phyloP scores from a whole-genome alignment of 2,329 filamentous ascomycete species.

The Lomentospora prolificans region DNA sequence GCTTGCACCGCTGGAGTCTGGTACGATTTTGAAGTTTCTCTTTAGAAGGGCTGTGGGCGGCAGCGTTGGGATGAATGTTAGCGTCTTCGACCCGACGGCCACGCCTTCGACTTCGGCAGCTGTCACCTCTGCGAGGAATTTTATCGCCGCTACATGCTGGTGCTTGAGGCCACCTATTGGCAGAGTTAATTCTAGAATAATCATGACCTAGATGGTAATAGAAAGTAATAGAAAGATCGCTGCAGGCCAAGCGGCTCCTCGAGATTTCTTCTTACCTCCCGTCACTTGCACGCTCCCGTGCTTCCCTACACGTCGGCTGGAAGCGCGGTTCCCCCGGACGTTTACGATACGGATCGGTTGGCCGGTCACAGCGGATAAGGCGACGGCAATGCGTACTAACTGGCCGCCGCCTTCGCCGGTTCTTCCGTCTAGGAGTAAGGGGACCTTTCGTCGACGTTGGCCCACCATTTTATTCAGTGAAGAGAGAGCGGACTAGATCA shows the following conservation, averaged over 20 bases:
- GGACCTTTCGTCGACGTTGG: conserved; percentile 16
- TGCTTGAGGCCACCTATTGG: conserved; percentile 39
- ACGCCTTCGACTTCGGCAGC: conserved; percentile 40
- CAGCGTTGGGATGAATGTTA: conserved; percentile 35
- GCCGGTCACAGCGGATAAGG: conserved; percentile 44
- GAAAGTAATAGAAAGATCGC: too few relatives aligned
- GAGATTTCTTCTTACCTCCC: conserved; percentile 8
- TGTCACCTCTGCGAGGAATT: conserved; percentile 42
- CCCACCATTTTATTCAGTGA: conserved; percentile 12
- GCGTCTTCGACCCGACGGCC: conserved; percentile 36
- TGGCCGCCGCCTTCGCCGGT: conserved; percentile 55
- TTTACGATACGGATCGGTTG: conserved; percentile 43
- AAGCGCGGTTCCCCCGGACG: conserved; percentile 43
- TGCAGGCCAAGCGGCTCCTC: too few relatives aligned
- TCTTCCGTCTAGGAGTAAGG: conserved; percentile 37
- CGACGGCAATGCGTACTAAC: conserved; percentile 45
- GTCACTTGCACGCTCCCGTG: conserved; percentile 17
- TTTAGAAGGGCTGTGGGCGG: conserved; percentile 27
- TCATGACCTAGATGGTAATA: too few relatives aligned
- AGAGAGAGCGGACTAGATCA: too few relatives aligned
- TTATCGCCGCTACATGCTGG: conserved; percentile 48
- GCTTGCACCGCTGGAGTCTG: conserved; percentile 42
- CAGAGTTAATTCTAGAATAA: too few relatives aligned
- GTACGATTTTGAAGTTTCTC: conserved; percentile 37
- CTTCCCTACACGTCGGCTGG: conserved; percentile 13